Evolutionary conservation across 768 basidiomycete genomes (phyloP), one percentile per base, ranked within the genome.

Genomic region (Termitomyces bulborhizus): DNA sequence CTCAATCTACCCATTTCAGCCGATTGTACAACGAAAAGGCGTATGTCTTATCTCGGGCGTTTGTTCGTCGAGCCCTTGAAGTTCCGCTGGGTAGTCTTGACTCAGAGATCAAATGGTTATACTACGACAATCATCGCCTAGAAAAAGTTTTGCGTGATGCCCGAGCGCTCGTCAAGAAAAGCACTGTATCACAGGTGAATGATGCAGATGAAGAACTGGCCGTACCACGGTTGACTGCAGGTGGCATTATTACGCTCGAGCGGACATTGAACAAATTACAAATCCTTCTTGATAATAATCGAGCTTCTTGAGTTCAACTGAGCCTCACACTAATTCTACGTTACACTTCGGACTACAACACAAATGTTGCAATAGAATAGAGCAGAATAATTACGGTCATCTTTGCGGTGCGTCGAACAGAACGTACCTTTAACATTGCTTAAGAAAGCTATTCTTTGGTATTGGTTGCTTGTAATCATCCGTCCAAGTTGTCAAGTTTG

Each of bases 21-120:
- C 91, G 93, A 43, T 69, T 96, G 12, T 96, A 97, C 73, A 94
- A 79, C 67, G 94, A 97, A 71, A 94, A 94, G 68, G 93, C 92
- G 4, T 95, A 89, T 62, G 90, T 95, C 39, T 77, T 96, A 40
- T 93, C 93, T 11, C 80, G 93, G 31, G 90, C 86, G 7, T 97
- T 96, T 66, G 84, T 95, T 47, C 85, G 88, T n/a, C 85, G 90
- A 16, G 93, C 93, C 12, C 81, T 95, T 29, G 89, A 92, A 71
- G 74, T 86, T 27, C 90, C 92, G 21, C 80, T 84, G 4, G 78
- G 83, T 37, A 80, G 84, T 7, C 71, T 97, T 27, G 86, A 87
- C 56, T 60, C 72, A 4, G 94, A 94, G 69, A 79, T 97, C 53
- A 71, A 69, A 21, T 84, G 85, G 78, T 71, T 93, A 56, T 97